phyloP scores from a whole-genome alignment of 177 flowering plant genomes.

The Vitis hybrid region DNA sequence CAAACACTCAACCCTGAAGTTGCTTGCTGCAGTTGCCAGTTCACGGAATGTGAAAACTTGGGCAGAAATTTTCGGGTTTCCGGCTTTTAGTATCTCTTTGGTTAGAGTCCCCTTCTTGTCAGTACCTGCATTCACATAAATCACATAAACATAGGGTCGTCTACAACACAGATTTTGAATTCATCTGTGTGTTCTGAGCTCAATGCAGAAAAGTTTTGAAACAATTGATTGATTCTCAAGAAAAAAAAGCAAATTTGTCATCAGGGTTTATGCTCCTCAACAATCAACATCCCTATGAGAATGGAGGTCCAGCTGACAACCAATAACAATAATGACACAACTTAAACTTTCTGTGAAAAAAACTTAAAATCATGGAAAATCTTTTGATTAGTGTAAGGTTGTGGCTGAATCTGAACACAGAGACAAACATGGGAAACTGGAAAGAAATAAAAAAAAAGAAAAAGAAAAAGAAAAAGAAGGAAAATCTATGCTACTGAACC shows the following conservation, averaged over 20 bases:
- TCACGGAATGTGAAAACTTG: slow-evolving; percentile 30
- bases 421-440: neutral
- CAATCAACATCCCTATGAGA: no score
- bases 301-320: no score
- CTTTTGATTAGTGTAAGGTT: no score
- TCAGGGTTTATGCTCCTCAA: no score
- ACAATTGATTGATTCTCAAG: no score
- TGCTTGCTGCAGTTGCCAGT: slow-evolving; percentile 30
- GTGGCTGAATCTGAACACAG: no score
- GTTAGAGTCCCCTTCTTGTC: slow-evolving; percentile 18
- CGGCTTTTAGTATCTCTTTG: slow-evolving; percentile 20
- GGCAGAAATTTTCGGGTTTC: slow-evolving; percentile 19
- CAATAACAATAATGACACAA: no score
- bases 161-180: no score
- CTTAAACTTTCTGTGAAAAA: no score
- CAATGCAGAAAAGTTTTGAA: no score
- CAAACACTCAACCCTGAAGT: slow-evolving; percentile 29
- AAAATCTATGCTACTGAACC: neutral
- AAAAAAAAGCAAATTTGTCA: no score
- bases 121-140: slow-evolving; percentile 17
- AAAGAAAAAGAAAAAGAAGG: neutral
- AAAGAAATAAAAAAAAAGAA: neutral
- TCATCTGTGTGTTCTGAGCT: neutral
- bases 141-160: neutral
- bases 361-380: no score